Conservation (phyloP, 805 yeast genomes). For the Kuraishia cidri region DNA sequence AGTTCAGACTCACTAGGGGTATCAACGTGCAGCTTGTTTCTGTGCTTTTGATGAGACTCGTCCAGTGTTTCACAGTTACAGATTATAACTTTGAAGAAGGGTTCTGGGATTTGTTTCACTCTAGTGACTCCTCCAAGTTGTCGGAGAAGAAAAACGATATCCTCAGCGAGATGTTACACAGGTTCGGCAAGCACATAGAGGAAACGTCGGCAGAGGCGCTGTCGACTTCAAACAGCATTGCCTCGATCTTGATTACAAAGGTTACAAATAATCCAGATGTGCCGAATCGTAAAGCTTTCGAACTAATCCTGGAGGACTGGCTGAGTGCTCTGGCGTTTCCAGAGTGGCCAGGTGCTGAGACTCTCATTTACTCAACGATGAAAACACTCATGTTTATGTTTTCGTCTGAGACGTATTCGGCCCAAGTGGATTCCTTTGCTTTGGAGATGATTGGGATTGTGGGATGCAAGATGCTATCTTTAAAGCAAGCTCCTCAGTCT, state of each 20-base stretch:
- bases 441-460: conserved; percentile 56
- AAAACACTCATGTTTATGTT: conserved; percentile 30
- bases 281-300: conserved; percentile 29
- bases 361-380: conserved; percentile 34
- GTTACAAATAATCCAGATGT: conserved; percentile 21
- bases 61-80: conserved; percentile 14
- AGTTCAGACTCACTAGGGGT: conserved; percentile 32
- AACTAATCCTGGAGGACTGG: conserved; percentile 49
- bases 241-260: conserved; percentile 17
- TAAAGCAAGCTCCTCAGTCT: conserved; percentile 14
- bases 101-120: not conserved
- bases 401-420: conserved; percentile 26
- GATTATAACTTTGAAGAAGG: not conserved
- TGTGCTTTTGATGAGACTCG: conserved; percentile 29
- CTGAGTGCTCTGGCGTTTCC: conserved; percentile 38
- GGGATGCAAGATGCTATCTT: conserved; percentile 37
- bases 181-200: not conserved
- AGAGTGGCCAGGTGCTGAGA: conserved; percentile 55
- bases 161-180: not conserved
- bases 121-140: not conserved
- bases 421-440: conserved; percentile 37
- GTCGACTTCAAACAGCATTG: conserved; percentile 16
- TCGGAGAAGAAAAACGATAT: not conserved
- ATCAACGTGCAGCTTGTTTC: conserved; percentile 39
- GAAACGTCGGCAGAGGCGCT: not conserved